These are phyloP conservation scores for Russula emetica DNA, from an alignment of 768 basidiomycete genomes.

Conservation along the genomic window DNA sequence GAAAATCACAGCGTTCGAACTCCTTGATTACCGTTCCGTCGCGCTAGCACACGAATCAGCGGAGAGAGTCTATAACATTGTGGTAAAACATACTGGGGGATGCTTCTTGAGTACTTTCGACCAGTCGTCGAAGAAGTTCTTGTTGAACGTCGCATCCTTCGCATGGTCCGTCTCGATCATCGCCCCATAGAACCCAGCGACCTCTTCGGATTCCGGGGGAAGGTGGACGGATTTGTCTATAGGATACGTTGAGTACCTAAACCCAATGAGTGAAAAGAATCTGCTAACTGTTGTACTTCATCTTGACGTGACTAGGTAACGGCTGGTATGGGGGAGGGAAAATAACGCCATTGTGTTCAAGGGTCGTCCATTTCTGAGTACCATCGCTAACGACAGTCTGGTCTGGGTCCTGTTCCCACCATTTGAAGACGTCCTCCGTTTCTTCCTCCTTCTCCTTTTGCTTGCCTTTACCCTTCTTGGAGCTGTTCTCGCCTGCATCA, in stretches of 20 bases:
- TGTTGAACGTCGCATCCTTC: slow-evolving; percentile 80
- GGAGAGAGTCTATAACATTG: not conserved
- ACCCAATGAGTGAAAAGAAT: slow-evolving; percentile 17
- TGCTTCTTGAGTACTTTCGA: slow-evolving; percentile 66
- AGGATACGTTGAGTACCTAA: slow-evolving; percentile 4
- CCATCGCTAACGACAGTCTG: slow-evolving; percentile 68
- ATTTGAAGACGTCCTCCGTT: slow-evolving; percentile 68
- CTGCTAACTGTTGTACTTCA: slow-evolving; percentile 86
- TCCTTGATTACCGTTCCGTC: slow-evolving; percentile 70
- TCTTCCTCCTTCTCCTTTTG: slow-evolving; percentile 57
- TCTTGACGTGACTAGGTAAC: slow-evolving; percentile 76
- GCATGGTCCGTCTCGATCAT: slow-evolving; percentile 92
- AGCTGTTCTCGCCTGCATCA: slow-evolving; percentile 19
- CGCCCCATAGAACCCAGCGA: slow-evolving; percentile 92
- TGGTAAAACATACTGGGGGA: slow-evolving; percentile 65
- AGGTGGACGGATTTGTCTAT: slow-evolving; percentile 76
- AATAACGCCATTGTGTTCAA: slow-evolving; percentile 90
- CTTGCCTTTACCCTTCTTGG: slow-evolving; percentile 50
- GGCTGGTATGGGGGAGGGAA: slow-evolving; percentile 95
- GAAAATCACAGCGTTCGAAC: slow-evolving; percentile 86
- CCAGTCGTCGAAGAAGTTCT: slow-evolving; percentile 96
- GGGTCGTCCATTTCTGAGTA: slow-evolving; percentile 86
- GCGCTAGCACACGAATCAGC: slow-evolving; percentile 39
- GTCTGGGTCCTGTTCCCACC: slow-evolving; percentile 66
- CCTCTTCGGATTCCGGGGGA: slow-evolving; percentile 86